Base-by-base conservation (phyloP, 2,329 filamentous ascomycete genomes). In the Pestalotiopsis sp. region DNA sequence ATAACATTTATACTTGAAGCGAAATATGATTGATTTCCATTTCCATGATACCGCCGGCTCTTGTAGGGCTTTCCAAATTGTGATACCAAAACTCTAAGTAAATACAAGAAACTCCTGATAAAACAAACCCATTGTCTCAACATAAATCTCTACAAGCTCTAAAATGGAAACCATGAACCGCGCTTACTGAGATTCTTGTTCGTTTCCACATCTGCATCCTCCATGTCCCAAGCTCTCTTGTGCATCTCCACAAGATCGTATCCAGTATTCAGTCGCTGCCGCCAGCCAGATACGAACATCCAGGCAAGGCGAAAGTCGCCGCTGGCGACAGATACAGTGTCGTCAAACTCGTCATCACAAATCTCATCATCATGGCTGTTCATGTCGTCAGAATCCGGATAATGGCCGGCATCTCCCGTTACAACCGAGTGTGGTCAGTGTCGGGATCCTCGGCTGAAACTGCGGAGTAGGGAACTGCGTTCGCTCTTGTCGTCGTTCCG, bases 361-460 rank as follows among this genome's bases (percentile, higher is more conserved):
- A 70, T 67, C 40, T 52, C 38, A 23, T 52, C 27, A 57, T 57
- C 27, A 36, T 36, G 38, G 5, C 52, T n/a, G 7, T 67, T 56
- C n/a, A 27, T 38, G 25, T 36, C 17, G 7, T 62, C 13, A 62
- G 36, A 52, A 23, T 63, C 57, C 13, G 58, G 66, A 58, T 67
- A 38, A 45, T 66, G 61, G 73, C 67, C 68, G 70, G 63, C 57
- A 62, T 40, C 59, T n/a, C 23, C 68, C 73, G 69, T 71, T 66
- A 65, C 68, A 68, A 71, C 79, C 78, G 80, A 81, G 80, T 74
- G 79, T 82, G 78, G 79, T 83, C 81, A 83, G 74, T 78, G 73
- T 52, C 71, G 65, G 23, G 70, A 69, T 40, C 66, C 36, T 17
- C 70, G 70, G 36, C 67, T 69, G n/a, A 67, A 71, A 7, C 68